These are phyloP conservation scores for Candida albicans DNA, from an alignment of 1,139 yeast species.

Conservation along the genomic window DNA sequence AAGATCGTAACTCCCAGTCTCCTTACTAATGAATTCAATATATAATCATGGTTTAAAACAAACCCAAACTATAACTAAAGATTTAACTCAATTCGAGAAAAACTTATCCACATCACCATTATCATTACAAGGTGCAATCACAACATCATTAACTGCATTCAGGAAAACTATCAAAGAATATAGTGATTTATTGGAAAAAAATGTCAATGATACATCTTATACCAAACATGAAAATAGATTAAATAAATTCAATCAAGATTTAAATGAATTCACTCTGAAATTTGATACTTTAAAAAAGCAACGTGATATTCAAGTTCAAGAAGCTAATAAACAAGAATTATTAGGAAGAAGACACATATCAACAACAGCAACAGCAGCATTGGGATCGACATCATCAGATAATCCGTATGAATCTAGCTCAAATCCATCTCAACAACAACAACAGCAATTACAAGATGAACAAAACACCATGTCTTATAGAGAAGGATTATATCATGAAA, in stretches of 20 bases:
- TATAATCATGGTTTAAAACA: conserved; percentile 90
- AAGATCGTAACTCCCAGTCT: too few species aligned
- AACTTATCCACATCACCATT: conserved; percentile 69
- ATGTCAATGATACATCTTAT: conserved; percentile 53
- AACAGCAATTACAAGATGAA: conserved; percentile 25
- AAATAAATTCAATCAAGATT: conserved; percentile 59
- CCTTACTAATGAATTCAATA: conserved; percentile 60
- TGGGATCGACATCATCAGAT: conserved; percentile 35
- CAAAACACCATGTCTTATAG: conserved; percentile 43
- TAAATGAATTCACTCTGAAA: conserved; percentile 53
- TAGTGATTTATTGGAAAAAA: conserved; percentile 62
- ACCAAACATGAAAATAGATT: conserved; percentile 67
- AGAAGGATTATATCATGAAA: conserved; percentile 72
- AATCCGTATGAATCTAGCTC: conserved; percentile 55
- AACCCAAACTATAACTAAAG: conserved; percentile 68
- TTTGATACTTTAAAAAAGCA: conserved; percentile 63
- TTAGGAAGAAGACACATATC: conserved; percentile 52
- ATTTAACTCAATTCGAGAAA: conserved; percentile 64
- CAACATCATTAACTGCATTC: conserved; percentile 78
- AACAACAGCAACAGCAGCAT: not conserved
- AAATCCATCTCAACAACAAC: conserved; percentile 16
- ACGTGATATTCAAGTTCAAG: conserved; percentile 61
- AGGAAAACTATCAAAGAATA: conserved; percentile 78
- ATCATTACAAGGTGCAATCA: conserved; percentile 77
- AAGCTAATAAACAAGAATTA: conserved; percentile 56